Evolutionary conservation across 2,329 filamentous ascomycete genomes (phyloP).

Genomic region (Blumeriella jaapii): DNA sequence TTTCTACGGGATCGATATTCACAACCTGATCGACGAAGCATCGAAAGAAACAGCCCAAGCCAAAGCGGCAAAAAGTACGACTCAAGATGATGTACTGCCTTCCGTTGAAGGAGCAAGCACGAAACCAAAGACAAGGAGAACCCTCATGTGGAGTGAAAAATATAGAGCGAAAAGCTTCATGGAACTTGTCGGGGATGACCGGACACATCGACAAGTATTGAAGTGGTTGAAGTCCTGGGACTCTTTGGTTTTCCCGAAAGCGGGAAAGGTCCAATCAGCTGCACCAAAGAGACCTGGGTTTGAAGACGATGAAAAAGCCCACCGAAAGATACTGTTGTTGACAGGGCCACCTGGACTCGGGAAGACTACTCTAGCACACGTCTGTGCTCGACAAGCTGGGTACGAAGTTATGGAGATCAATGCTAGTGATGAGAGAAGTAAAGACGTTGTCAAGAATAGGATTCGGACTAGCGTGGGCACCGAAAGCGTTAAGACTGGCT

Average conservation of each 20-base stretch:
- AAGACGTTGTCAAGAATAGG: constrained; percentile 77
- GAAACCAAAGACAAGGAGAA: constrained; percentile 26
- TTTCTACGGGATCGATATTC: constrained; percentile 91
- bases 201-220: constrained; percentile 81
- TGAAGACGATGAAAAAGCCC: constrained; percentile 58
- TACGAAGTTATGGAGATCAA: constrained; percentile 98
- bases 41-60: constrained; percentile 3
- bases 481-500: constrained; percentile 76
- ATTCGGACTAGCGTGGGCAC: constrained; percentile 89
- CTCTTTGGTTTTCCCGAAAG: constrained; percentile 69
- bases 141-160: constrained; percentile 89
- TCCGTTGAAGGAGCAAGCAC: constrained; percentile 29
- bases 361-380: constrained; percentile 92
- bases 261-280: constrained; percentile 45
- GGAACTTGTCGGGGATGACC: constrained; percentile 87
- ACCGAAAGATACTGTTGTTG: constrained; percentile 79
- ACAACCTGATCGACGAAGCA: constrained; percentile 59
- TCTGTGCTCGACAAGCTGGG: constrained; percentile 87
- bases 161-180: constrained; percentile 87
- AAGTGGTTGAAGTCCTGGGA: constrained; percentile 96
- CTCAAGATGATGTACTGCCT: constrained; percentile 24
- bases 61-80: not conserved
- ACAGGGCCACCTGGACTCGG: constrained; percentile 88
- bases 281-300: constrained; percentile 31
- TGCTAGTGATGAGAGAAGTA: constrained; percentile 87